A percentile compares a stretch with the other conserved stretches of the same genome.
These are phyloP conservation scores for Hemileccinum rubropunctum DNA, from an alignment of 768 basidiomycete species.

Conservation along the genomic window DNA sequence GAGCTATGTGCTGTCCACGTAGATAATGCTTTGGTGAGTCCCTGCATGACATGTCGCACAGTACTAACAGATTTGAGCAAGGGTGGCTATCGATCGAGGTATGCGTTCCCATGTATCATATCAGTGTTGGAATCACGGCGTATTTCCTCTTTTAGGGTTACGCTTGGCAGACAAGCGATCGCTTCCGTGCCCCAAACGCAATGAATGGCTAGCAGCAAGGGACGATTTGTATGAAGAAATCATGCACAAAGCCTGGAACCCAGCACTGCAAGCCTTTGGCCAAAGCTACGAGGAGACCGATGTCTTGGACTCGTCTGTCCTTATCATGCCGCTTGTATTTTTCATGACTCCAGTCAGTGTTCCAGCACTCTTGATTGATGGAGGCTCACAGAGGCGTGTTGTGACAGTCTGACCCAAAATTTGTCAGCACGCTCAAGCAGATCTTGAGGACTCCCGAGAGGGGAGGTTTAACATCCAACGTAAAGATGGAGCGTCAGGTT, in stretches of 20 bases:
- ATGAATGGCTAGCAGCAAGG: conserved; percentile 69
- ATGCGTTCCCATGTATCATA: not conserved
- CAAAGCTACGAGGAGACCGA: conserved; percentile 89
- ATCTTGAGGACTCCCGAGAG: conserved; percentile 86
- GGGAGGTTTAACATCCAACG: conserved; percentile 89
- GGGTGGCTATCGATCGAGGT: conserved; percentile 96
- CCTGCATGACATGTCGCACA: not conserved
- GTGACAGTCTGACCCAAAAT: conserved; percentile 77
- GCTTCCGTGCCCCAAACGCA: conserved; percentile 75
- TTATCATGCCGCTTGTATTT: conserved; percentile 93
- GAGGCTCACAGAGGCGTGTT: not conserved
- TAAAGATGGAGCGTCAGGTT: conserved; percentile 19
- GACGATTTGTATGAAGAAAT: conserved; percentile 92
- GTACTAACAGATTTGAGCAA: conserved; percentile 27
- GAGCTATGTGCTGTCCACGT: conserved; percentile 5
- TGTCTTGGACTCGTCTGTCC: conserved; percentile 80
- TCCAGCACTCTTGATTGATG: not conserved
- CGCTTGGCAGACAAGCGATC: conserved; percentile 94
- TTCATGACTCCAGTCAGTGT: conserved; percentile 74
- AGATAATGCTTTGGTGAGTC: conserved; percentile 88
- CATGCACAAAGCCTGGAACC: conserved; percentile 86
- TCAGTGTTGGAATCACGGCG: not conserved
- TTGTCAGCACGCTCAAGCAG: conserved; percentile 78
- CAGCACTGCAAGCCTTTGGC: conserved; percentile 63
- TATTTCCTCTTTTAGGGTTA: conserved; percentile 46